Conservation (phyloP, 2,329 filamentous ascomycete genomes). For the Epichloe sp. region DNA sequence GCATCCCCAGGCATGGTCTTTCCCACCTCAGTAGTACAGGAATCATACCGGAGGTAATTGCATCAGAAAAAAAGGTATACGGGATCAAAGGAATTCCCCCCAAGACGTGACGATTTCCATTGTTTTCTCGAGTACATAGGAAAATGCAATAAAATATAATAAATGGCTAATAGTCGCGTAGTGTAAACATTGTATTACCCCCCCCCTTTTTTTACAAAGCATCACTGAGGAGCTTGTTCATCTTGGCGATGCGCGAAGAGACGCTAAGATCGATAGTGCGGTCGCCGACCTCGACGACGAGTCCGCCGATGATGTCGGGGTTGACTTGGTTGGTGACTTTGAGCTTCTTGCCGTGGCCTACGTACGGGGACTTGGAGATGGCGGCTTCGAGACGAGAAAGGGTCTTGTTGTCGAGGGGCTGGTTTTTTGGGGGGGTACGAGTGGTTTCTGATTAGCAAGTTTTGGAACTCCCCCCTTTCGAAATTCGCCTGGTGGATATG, state of each 20-base stretch:
- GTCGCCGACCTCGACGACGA: constrained; percentile 93
- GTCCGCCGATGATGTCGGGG: constrained; percentile 83
- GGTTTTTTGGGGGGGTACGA: neutral
- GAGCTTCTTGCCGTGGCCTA: constrained; percentile 88
- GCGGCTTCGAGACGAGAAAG: constrained; percentile 76
- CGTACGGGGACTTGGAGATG: constrained; percentile 78
- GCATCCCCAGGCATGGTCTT: no score
- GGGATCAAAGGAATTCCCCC: no score
- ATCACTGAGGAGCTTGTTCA: constrained; percentile 99
- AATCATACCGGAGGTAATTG: no score
- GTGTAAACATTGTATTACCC: constrained; percentile 2
- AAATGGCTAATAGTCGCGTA: constrained; percentile 9
- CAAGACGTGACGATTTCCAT: no score
- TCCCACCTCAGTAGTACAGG: no score
- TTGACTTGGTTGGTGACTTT: constrained; percentile 94
- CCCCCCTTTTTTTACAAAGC: constrained; percentile 59
- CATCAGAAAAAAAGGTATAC: no score
- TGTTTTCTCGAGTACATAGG: no score
- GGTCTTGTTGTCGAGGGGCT: constrained; percentile 80
- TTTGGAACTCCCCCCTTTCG: neutral
- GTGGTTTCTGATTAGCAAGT: neutral
- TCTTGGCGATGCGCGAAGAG: constrained; percentile 85
- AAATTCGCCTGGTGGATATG: neutral
- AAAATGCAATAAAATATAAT: constrained; percentile 15
- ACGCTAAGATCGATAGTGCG: constrained; percentile 97